These are phyloP conservation scores for Calonectria montana DNA, from an alignment of 2,329 filamentous ascomycete genomes.

Conservation along the genomic window DNA sequence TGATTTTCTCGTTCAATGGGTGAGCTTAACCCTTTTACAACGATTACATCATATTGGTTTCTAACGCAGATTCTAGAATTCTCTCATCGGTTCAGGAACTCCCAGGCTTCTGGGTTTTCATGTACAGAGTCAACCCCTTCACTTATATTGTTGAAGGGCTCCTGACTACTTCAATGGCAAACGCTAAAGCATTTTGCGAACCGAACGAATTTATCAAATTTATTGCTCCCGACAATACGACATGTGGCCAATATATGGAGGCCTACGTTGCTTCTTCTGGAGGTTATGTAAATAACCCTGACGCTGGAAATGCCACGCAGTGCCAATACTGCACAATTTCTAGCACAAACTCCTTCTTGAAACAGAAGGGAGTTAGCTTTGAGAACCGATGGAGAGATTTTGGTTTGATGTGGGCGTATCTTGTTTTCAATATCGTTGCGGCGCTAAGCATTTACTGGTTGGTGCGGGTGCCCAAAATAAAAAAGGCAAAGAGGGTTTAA, in stretches of 20 bases:
- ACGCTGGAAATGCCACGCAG: constrained; percentile 20
- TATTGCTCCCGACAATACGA: constrained; percentile 1
- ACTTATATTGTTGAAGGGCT: constrained; percentile 27
- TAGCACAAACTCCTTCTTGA: constrained; percentile 53
- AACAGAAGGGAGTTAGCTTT: constrained; percentile 56
- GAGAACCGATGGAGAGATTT: constrained; percentile 65
- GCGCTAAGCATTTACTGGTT: constrained; percentile 61
- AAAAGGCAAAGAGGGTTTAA: constrained; percentile 5
- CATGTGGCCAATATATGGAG: constrained; percentile 19
- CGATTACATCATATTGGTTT: not conserved
- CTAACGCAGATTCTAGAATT: constrained; percentile 1
- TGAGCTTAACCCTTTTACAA: not conserved
- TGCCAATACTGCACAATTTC: constrained; percentile 58
- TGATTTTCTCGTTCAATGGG: constrained; percentile 67
- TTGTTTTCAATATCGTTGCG: constrained; percentile 61
- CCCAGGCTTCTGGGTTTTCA: constrained; percentile 27
- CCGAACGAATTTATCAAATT: constrained; percentile 24
- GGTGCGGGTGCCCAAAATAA: constrained; percentile 46
- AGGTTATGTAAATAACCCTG: constrained; percentile 14
- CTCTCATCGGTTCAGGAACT: constrained; percentile 13
- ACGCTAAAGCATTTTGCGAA: constrained; percentile 12
- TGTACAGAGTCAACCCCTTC: constrained; percentile 26
- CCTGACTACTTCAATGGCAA: constrained; percentile 17
- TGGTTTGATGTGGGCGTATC: constrained; percentile 63
- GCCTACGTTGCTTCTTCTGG: constrained; percentile 8